A percentile compares a stretch with the other conserved stretches of the same genome.
Conservation (phyloP, 257 asterid genomes). For the Solanum okadae region DNA sequence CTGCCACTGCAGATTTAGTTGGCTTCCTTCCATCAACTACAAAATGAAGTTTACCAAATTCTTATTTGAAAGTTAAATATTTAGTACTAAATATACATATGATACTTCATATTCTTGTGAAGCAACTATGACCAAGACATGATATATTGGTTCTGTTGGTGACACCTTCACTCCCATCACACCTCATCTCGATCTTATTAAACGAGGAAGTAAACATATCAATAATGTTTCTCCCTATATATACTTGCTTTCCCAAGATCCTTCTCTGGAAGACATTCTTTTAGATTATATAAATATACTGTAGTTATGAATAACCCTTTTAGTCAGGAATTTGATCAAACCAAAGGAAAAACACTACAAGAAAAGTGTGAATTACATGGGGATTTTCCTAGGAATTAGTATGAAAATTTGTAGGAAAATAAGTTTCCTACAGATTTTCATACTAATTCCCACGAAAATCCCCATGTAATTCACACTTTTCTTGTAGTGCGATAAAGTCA, state of each 20-base stretch:
- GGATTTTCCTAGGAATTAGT: too few relatives aligned
- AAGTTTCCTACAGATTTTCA: too few relatives aligned
- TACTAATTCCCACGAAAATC: too few relatives aligned
- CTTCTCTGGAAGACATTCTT: neutral
- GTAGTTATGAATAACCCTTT: neutral
- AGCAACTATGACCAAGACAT: neutral
- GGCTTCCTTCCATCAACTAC: conserved; percentile 45
- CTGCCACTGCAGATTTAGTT: conserved; percentile 77
- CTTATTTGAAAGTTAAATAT: neutral
- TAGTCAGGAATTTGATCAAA: neutral
- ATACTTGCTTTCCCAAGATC: neutral
- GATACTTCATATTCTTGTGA: neutral
- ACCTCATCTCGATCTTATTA: neutral
- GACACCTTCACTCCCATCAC: neutral
- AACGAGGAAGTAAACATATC: neutral
- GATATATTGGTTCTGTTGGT: neutral
- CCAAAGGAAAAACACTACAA: neutral
- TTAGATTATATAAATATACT: neutral
- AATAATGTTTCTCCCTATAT: neutral
- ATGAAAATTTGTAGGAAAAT: too few relatives aligned
- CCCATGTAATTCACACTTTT: too few relatives aligned
- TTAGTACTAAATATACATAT: neutral
- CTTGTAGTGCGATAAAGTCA: neutral
- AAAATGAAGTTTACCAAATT: neutral
- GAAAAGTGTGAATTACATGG: too few relatives aligned